Evolutionary conservation across 495 filamentous ascomycete genomes (phyloP).

Genomic region (Trichoderma gamsii): DNA sequence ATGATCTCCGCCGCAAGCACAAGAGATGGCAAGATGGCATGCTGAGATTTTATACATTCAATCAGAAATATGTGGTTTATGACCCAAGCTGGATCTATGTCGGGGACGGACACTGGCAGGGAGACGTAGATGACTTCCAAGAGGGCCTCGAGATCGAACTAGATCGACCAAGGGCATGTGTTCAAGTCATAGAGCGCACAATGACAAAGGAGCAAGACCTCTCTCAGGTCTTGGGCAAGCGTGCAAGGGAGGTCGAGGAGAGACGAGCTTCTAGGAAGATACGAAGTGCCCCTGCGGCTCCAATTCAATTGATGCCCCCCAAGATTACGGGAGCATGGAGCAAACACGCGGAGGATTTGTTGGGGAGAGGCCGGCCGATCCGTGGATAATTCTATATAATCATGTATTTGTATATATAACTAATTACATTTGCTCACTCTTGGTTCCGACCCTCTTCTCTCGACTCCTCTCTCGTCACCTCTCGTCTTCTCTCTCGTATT

Average conservation of each 20-base stretch:
- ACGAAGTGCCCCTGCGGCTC: too few species aligned
- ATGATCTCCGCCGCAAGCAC: constrained; percentile 75
- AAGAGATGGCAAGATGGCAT: constrained; percentile 93
- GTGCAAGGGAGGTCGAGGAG: constrained; percentile 44
- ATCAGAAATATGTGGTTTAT: constrained; percentile 86
- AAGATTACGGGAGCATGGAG: constrained; percentile 41
- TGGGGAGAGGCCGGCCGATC: constrained; percentile 37
- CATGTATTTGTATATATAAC: too few species aligned
- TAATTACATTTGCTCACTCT: too few species aligned
- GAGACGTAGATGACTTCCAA: constrained; percentile 24
- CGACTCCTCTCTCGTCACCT: too few species aligned
- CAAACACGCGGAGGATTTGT: constrained; percentile 45
- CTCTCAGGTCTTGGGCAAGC: constrained; percentile 63
- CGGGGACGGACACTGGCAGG: constrained; percentile 74
- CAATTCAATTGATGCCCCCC: too few species aligned
- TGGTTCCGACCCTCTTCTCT: too few species aligned
- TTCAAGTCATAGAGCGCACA: constrained; percentile 70
- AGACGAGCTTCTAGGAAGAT: too few species aligned
- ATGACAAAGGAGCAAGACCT: constrained; percentile 72
- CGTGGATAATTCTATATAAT: constrained; percentile 14
- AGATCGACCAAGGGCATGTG: constrained; percentile 65
- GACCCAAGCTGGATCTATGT: constrained; percentile 73
- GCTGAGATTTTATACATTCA: constrained; percentile 83
- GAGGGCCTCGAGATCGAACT: constrained; percentile 77
- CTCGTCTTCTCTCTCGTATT: too few species aligned